phyloP scores from a whole-genome alignment of 352 stramenopile genomes.

The Plasmopara viticola region DNA sequence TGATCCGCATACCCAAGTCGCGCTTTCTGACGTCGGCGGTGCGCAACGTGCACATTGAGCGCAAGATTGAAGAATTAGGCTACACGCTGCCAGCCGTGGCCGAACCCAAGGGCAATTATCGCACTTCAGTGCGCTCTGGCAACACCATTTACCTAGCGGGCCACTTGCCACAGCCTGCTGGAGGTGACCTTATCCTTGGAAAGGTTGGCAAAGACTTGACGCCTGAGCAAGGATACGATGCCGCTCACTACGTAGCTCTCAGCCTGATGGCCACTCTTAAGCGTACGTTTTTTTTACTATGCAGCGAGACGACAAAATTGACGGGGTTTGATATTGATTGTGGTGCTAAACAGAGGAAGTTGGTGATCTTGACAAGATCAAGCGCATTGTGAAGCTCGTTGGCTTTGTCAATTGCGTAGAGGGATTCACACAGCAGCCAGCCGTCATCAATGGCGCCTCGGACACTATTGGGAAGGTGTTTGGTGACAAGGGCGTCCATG shows the following conservation, averaged over 20 bases:
- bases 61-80: slow-evolving; percentile 78
- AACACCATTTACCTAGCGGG: slow-evolving; percentile 84
- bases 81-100: slow-evolving; percentile 77
- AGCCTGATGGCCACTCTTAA: slow-evolving; percentile 90
- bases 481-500: slow-evolving; percentile 84
- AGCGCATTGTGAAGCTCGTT: slow-evolving; percentile 93
- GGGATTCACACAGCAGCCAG: slow-evolving; percentile 87
- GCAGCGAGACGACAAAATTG: not conserved
- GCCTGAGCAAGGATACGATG: slow-evolving; percentile 87
- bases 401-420: slow-evolving; percentile 95
- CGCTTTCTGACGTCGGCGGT: slow-evolving; percentile 20
- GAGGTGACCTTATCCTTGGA: slow-evolving; percentile 77
- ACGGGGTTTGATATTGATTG: not conserved
- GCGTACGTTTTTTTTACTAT: slow-evolving; percentile 41
- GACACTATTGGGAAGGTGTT: slow-evolving; percentile 92
- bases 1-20: slow-evolving; percentile 25
- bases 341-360: slow-evolving; percentile 47
- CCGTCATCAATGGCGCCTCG: slow-evolving; percentile 93
- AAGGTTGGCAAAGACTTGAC: slow-evolving; percentile 88
- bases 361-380: slow-evolving; percentile 91
- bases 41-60: slow-evolving; percentile 76
- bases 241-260: slow-evolving; percentile 83
- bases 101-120: slow-evolving; percentile 89
- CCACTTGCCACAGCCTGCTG: slow-evolving; percentile 67
- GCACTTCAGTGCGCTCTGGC: slow-evolving; percentile 67